These are phyloP conservation scores for Plasmodium cynomolgi DNA, from an alignment of 169 alveolate genomes.

Conservation along the genomic window DNA sequence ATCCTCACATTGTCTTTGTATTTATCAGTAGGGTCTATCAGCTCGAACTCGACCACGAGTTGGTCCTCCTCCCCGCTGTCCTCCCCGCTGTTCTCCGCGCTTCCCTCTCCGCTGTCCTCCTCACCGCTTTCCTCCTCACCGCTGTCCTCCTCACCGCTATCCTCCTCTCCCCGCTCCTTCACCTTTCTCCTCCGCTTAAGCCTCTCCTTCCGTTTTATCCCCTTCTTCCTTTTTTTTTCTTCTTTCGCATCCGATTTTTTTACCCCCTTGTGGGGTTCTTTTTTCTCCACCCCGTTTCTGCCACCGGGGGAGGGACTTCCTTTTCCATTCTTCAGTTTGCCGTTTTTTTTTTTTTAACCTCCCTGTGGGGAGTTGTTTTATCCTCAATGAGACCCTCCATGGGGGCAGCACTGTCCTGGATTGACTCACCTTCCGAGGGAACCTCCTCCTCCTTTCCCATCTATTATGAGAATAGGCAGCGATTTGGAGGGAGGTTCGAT, in stretches of 20 bases:
- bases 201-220: background rate
- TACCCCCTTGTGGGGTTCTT: background rate
- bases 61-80: constrained; percentile 16
- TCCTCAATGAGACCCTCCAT: background rate
- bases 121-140: background rate
- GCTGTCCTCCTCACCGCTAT: background rate
- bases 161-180: background rate
- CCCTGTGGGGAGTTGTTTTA: background rate
- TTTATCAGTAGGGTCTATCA: constrained; percentile 45
- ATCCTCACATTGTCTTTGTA: constrained; percentile 47
- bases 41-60: constrained; percentile 34
- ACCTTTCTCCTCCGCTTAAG: background rate
- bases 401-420: background rate
- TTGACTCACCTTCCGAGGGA: background rate
- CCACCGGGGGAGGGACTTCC: background rate
- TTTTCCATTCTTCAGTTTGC: background rate
- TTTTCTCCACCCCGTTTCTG: background rate
- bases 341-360: background rate
- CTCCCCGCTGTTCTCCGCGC: background rate
- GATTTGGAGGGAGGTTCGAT: background rate
- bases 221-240: background rate
- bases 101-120: background rate
- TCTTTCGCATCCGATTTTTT: background rate
- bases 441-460: background rate
- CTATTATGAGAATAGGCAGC: background rate